Evolutionary conservation across 2,329 filamentous ascomycete species (phyloP), one percentile per base, ranked within the genome.

Genomic region (Talaromyces sp.): DNA sequence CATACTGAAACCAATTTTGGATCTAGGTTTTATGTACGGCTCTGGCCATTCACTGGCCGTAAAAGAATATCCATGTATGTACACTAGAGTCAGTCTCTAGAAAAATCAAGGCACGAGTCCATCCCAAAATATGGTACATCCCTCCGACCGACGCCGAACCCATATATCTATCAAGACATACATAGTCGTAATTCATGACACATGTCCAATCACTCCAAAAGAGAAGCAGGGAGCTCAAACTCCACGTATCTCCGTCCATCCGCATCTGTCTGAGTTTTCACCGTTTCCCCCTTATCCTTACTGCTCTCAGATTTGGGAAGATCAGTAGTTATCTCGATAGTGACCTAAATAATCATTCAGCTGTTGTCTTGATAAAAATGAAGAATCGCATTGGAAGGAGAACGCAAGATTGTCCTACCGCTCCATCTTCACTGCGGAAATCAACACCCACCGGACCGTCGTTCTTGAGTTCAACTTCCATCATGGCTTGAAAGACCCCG

Each of bases 401-500:
- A 72, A 71, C 79, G 74, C 41, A 13, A 49, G 49, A 63, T 37
- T 61, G 56, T 66, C 65, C 65, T 85, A 86, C 84, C 83, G 81
- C 83, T 77, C 81, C 82, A 74, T 86, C 83, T 71, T 83, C 77
- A 79, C 82, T 86, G 77, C 78, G 78, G 77, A 83, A 86, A 75
- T 86, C 81, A 71, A 85, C 76, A 86, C 86, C 82, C 85, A 89
- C 87, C 80, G 87, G 87, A 73, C 87, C 87, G 73, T 98, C 94
- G 70, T 98, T 98, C 59, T 97, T 88, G 35, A 97, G 80, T 58
- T 91, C 90, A 66, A 99, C 94, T 74, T 98, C 90, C 95, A 99
- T 99, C 93, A 96, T 97, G 59, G 95, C 95, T 74, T 97, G 94
- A 77, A 99, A 99, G 35, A 94, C 88, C n/a, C 96, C 95, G 75